These are phyloP conservation scores for Chalciporus sp. DNA, from an alignment of 1,284 basidiomycete species.

Conservation along the genomic window DNA sequence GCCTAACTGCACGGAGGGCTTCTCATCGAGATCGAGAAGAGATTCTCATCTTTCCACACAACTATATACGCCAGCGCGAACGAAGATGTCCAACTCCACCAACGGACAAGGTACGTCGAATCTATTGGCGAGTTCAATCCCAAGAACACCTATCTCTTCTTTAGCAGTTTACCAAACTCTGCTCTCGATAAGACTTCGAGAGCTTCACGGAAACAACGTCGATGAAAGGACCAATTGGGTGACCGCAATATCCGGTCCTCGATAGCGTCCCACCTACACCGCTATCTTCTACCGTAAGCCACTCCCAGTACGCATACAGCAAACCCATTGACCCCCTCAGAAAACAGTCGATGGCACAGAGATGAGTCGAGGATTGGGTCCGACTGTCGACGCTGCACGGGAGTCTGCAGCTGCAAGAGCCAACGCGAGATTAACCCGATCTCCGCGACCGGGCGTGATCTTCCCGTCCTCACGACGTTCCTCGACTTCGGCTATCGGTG, in stretches of 20 bases:
- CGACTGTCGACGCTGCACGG: slow-evolving; percentile 4
- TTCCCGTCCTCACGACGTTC: too few relatives aligned
- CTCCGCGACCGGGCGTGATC: too few relatives aligned
- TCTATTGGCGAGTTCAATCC: not conserved
- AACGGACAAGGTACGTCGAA: not conserved
- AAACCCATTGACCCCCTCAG: too few relatives aligned
- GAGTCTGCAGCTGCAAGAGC: slow-evolving; percentile 19
- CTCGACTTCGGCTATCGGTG: too few relatives aligned
- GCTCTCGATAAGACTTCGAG: not conserved
- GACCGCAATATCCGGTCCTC: slow-evolving; percentile 1
- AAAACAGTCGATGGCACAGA: slow-evolving; percentile 11
- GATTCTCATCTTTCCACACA: too few relatives aligned
- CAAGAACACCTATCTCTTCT: not conserved
- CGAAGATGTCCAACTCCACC: not conserved
- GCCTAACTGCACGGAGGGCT: too few relatives aligned
- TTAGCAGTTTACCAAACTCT: slow-evolving; percentile 5
- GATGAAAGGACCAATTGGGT: slow-evolving; percentile 6
- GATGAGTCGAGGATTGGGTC: slow-evolving; percentile 10
- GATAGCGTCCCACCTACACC: slow-evolving; percentile 7
- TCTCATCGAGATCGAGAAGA: too few relatives aligned
- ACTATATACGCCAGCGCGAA: not conserved
- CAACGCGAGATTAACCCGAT: not conserved
- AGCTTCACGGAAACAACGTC: not conserved
- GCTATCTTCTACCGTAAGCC: slow-evolving; percentile 13
- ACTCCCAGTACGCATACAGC: too few relatives aligned